Evolutionary conservation across 176 grass and related monocot species (phyloP).

Genomic region (Avena atlantica): DNA sequence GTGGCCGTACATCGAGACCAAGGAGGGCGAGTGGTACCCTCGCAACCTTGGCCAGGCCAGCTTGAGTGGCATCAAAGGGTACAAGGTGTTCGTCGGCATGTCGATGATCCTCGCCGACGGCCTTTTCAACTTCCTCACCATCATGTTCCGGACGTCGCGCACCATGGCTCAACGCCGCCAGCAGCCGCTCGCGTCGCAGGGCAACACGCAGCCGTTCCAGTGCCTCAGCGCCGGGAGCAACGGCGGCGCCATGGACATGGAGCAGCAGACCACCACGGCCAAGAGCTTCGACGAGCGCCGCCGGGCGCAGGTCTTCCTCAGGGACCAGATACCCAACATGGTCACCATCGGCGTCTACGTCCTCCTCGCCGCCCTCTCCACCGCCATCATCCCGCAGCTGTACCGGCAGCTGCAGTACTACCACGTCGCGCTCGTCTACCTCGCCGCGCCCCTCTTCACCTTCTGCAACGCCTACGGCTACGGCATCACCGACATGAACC

Average conservation of each 20-base stretch:
- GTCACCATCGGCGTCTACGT: constrained; percentile 48
- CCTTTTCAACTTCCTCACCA: constrained; percentile 64
- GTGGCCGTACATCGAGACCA: constrained; percentile 57
- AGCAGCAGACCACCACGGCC: background rate
- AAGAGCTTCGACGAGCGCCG: constrained; percentile 57
- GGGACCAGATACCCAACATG: constrained; percentile 58
- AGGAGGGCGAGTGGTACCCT: constrained; percentile 59
- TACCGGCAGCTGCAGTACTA: constrained; percentile 49
- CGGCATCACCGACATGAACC: constrained; percentile 64
- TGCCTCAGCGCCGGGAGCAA: background rate
- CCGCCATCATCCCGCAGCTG: constrained; percentile 40
- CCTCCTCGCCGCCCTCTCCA: constrained; percentile 46
- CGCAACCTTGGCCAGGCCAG: constrained; percentile 19
- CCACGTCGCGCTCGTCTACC: constrained; percentile 52
- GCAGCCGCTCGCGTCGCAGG: background rate
- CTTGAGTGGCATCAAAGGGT: constrained; percentile 48
- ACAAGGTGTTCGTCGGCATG: constrained; percentile 61
- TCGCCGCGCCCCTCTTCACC: constrained; percentile 47
- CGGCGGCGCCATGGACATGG: background rate
- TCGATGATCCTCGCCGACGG: constrained; percentile 70
- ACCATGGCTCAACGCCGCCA: constrained; percentile 17
- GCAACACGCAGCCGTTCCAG: constrained; percentile 28
- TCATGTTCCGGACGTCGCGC: constrained; percentile 40
- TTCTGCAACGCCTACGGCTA: constrained; percentile 68
- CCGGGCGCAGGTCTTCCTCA: constrained; percentile 46